phyloP scores from a whole-genome alignment of 768 basidiomycete genomes.

The Clavulina sp. region DNA sequence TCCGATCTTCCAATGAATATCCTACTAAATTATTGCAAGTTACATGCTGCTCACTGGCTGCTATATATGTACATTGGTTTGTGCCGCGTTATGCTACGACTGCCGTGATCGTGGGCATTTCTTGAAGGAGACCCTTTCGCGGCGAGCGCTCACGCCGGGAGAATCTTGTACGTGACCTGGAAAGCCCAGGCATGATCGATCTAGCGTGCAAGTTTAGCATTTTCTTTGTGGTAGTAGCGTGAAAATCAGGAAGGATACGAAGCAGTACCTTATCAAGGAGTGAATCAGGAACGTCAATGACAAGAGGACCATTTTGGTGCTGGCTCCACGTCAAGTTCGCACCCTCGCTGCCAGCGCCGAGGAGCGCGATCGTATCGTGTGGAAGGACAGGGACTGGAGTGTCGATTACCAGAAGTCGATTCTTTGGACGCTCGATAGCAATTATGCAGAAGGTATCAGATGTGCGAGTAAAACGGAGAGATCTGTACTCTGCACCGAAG shows the following conservation, averaged over 20 bases:
- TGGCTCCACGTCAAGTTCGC: conserved; percentile 8
- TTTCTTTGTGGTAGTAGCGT: not conserved
- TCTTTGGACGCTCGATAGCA: conserved; percentile 23
- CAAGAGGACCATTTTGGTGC: not conserved
- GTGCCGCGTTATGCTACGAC: too few relatives aligned
- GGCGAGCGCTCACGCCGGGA: not conserved
- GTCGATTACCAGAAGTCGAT: conserved; percentile 22
- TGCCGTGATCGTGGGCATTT: too few relatives aligned
- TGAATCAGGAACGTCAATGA: conserved; percentile 17
- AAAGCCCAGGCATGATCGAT: conserved; percentile 27
- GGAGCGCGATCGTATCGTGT: conserved; percentile 28
- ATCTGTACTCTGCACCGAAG: conserved; percentile 22
- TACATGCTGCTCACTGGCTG: too few relatives aligned
- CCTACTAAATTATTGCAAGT: too few relatives aligned
- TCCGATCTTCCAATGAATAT: too few relatives aligned
- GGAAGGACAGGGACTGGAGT: conserved; percentile 26
- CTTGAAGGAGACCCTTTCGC: too few relatives aligned
- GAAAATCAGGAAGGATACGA: not conserved
- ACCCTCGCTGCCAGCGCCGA: conserved; percentile 14
- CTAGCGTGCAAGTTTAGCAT: not conserved
- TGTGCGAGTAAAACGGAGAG: conserved; percentile 32
- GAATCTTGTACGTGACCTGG: conserved; percentile 18
- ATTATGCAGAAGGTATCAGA: conserved; percentile 35
- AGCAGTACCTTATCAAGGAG: conserved; percentile 11
- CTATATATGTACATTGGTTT: too few relatives aligned